Conservation (phyloP, 1,139 yeast species). For the Hyphopichia buzzinii region DNA sequence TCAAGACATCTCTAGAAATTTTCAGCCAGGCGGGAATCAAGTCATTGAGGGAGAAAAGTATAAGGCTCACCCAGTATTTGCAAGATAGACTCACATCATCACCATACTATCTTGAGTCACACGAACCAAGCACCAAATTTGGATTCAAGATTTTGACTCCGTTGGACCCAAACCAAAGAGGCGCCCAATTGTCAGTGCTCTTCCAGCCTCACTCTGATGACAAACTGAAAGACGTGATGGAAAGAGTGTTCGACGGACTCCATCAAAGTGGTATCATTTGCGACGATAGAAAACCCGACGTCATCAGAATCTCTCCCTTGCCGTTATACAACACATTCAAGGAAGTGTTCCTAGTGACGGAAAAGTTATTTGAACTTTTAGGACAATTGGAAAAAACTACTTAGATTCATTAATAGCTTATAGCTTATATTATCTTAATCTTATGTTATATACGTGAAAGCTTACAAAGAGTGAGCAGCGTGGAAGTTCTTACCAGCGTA, state of each 20-base stretch:
- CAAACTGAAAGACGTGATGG: conserved; percentile 55
- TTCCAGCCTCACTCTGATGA: conserved; percentile 53
- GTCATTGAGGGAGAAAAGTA: conserved; percentile 54
- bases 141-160: conserved; percentile 79
- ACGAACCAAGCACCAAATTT: conserved; percentile 20
- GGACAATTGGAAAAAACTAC: conserved; percentile 16
- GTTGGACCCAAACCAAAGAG: conserved; percentile 52
- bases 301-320: conserved; percentile 78
- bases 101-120: conserved; percentile 38
- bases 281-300: conserved; percentile 89
- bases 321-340: conserved; percentile 77
- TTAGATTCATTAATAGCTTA: background rate
- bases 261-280: conserved; percentile 65
- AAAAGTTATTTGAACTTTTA: conserved; percentile 42
- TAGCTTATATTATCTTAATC: conserved; percentile 1
- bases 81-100: conserved; percentile 45
- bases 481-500: conserved; percentile 92
- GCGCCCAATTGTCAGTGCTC: conserved; percentile 75
- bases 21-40: conserved; percentile 65
- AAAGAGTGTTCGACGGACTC: conserved; percentile 49
- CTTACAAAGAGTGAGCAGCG: conserved; percentile 34
- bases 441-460: too few species aligned
- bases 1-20: conserved; percentile 63
- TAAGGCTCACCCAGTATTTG: conserved; percentile 57
- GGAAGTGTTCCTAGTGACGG: conserved; percentile 54